Evolutionary conservation across 2,329 filamentous ascomycete species (phyloP), one percentile per base, ranked within the genome.

Genomic region (Septoria linicola): DNA sequence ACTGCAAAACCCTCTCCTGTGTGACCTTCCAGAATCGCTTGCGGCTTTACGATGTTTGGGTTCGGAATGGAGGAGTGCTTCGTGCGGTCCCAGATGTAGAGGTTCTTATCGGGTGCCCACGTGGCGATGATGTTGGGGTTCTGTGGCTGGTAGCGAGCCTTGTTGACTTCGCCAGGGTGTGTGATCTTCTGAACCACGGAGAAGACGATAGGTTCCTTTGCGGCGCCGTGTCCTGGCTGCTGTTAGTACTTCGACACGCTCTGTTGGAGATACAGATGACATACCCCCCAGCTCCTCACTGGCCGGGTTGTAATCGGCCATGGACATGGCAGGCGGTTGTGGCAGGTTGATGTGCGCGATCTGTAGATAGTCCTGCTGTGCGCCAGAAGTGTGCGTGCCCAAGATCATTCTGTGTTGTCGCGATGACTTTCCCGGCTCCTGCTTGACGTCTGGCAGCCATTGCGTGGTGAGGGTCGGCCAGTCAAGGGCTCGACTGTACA

Each of bases 381-480:
- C 84, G 59, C 87, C 85, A 1, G 91, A 90, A 2, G 93, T 99
- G 72, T 99, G 92, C 11, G 95, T 99, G 64, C 93, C 93, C 58
- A 97, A 84, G 21, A 99, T 80, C 34, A 97, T 78, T 60, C 95
- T 87, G 72, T 99, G 93, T 62, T 87, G 85, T 47, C 84, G 87
- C 70, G 89, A 89, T 65, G 89, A 88, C 72, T 93, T 95, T 69
- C 88, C 91, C 44, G 89, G 85, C 20, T 88, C 81, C 52, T 81
- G 84, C 77, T 92, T 89, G 63, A 92, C 87, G 70, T 99, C 93
- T 17, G 95, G 93, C 63, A 99, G 87, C 95, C 95, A 99, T 76
- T 99, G 93, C 2, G 91, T 91, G 20, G 93, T 97, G 57, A 99
- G 81, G 3, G 93, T 96, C 11, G 93, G 93, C 93, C 93, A 99